Conservation (phyloP, 2,329 filamentous ascomycete species). For the Venturia effusa region DNA sequence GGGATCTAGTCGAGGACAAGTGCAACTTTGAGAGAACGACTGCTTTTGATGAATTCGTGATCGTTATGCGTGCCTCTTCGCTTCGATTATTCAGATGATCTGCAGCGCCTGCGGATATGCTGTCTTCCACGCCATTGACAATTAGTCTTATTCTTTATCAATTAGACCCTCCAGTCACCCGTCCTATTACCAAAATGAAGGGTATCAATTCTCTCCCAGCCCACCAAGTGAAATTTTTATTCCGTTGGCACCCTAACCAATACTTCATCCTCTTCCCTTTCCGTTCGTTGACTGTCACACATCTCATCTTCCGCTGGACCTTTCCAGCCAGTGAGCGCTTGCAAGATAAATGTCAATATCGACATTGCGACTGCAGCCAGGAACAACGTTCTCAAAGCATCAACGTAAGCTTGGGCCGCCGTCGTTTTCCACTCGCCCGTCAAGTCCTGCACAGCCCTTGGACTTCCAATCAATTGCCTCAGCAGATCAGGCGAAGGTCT, state of each 20-base stretch:
- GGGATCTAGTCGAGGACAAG: too few relatives aligned
- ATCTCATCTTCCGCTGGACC: slow-evolving; percentile 18
- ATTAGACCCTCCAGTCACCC: neutral
- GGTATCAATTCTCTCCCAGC: neutral
- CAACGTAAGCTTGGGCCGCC: slow-evolving; percentile 43
- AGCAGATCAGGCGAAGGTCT: slow-evolving; percentile 35
- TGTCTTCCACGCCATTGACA: neutral
- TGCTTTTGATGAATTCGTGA: too few relatives aligned
- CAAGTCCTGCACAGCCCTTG: slow-evolving; percentile 41
- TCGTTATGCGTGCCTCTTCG: too few relatives aligned
- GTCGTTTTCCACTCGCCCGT: slow-evolving; percentile 38
- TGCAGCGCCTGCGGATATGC: neutral
- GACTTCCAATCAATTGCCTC: slow-evolving; percentile 46
- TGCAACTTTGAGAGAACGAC: too few relatives aligned
- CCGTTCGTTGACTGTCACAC: neutral
- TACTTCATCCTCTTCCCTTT: neutral
- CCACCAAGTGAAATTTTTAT: neutral
- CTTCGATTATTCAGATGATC: too few relatives aligned
- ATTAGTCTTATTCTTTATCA: neutral
- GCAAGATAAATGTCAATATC: slow-evolving; percentile 38
- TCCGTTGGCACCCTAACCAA: neutral
- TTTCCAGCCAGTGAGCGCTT: slow-evolving; percentile 49
- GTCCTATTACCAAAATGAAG: neutral
- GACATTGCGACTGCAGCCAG: slow-evolving; percentile 40
- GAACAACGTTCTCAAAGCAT: slow-evolving; percentile 43